Evolutionary conservation across 2,329 filamentous ascomycete species (phyloP), one percentile per base, ranked within the genome.

Genomic region (Ceratocystis variospora): DNA sequence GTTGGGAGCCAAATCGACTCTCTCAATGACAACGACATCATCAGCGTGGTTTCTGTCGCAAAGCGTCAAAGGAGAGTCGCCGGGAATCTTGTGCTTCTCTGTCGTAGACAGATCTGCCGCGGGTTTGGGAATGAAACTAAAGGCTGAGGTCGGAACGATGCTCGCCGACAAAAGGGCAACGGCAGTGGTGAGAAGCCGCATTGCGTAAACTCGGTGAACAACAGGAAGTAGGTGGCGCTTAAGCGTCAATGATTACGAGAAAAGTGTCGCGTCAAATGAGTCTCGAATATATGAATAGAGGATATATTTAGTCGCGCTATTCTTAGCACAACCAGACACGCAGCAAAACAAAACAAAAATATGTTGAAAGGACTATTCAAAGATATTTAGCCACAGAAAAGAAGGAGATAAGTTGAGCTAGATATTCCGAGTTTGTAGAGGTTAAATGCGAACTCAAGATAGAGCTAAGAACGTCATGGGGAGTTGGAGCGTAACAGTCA

Each of bases 41-140:
- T 84, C 75, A 62, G 77, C 76, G 67, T 89, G 88, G 69, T 89
- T 81, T 67, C 79, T 77, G 70, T 76, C 72, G 75, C 94, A 99
- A 77, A 88, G 89, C 73, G 85, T 79, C 68, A 99, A 81, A 37
- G 94, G 93, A 73, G 93, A 96, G 63, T 93, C 80, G 74, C 94
- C 92, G 0, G 89, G 87, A 17, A 96, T 88, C 70, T 86, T 82
- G 75, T 83, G 79, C 59, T 83, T 77, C 31, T 79, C 78, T 25
- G 67, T 15, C 17, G 22, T 12, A 5, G 8, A 19, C 66, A 45
- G 31, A 15, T 17, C 57, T 8, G 45, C 62, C 28, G 5, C 61
- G 70, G 71, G 63, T 72, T 71, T 71, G 70, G 71, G 72, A 70
- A 74, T 72, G 73, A 78, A 75, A 71, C 78, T 83, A 66, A 74